Percentiles rank a stretch among this genome's conserved stretches.
Evolutionary conservation across 2,329 filamentous ascomycete species (phyloP).

Genomic region (Trichophyton benhamiae): DNA sequence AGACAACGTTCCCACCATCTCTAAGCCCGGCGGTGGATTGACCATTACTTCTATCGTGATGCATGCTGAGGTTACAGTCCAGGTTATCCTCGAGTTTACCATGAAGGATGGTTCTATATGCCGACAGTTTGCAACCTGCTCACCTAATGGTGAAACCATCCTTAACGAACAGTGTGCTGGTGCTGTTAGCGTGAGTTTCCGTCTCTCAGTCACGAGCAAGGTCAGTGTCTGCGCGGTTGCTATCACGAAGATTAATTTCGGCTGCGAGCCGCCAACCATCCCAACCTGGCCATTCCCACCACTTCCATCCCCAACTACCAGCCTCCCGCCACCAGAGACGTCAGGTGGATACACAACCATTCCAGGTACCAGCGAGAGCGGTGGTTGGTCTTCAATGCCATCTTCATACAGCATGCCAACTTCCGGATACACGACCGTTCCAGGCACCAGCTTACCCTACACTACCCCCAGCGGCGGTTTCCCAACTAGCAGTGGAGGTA

Average conservation of each 20-base stretch:
- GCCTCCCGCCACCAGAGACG: conserved; percentile 31
- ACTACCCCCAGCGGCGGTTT: too few relatives aligned
- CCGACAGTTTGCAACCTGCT: conserved; percentile 60
- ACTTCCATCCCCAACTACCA: too few relatives aligned
- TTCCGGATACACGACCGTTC: conserved; percentile 16
- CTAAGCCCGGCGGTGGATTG: conserved; percentile 47
- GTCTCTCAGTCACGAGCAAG: conserved; percentile 42
- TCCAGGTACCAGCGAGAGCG: conserved; percentile 27
- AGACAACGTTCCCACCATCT: conserved; percentile 48
- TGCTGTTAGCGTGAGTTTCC: conserved; percentile 66
- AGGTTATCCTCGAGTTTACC: conserved; percentile 73
- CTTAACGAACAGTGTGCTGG: conserved; percentile 81
- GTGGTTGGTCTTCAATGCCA: conserved; percentile 17
- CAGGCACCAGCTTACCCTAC: background rate
- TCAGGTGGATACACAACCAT: background rate
- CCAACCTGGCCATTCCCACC: conserved; percentile 55
- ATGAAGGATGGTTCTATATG: conserved; percentile 75
- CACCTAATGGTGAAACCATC: conserved; percentile 7
- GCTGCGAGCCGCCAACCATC: conserved; percentile 42
- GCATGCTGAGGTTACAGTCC: conserved; percentile 59
- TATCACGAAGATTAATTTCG: conserved; percentile 62
- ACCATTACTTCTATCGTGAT: conserved; percentile 66
- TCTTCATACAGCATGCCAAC: conserved; percentile 41
- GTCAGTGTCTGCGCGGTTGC: conserved; percentile 56
- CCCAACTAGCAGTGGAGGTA: background rate